Percentiles rank a stretch among this genome's conserved stretches.
phyloP scores from a whole-genome alignment of 2,329 filamentous ascomycete genomes.

The Hymenoscyphus repandus region DNA sequence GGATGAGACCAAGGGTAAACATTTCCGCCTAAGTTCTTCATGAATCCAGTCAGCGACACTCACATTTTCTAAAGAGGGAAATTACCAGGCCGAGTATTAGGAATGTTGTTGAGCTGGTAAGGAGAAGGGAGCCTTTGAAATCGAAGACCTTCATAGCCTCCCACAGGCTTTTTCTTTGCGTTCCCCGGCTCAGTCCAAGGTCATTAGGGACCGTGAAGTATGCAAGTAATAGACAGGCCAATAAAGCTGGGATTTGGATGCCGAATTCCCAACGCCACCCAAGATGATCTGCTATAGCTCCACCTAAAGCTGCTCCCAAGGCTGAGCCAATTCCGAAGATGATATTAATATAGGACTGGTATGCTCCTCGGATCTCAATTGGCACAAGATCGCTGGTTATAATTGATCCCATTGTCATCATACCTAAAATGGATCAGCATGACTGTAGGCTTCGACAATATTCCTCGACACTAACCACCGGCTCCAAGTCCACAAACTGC shows the following conservation, averaged over 20 bases:
- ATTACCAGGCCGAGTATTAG: conserved; percentile 54
- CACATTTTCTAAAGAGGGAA: not conserved
- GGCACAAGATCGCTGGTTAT: conserved; percentile 70
- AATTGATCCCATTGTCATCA: conserved; percentile 64
- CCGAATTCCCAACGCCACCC: conserved; percentile 73
- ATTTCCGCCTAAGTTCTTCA: conserved; percentile 57
- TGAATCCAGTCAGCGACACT: conserved; percentile 6
- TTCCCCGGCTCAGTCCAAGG: conserved; percentile 43
- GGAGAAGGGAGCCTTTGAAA: conserved; percentile 46
- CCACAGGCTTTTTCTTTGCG: conserved; percentile 38
- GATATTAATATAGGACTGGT: conserved; percentile 67
- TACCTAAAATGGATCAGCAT: conserved; percentile 35
- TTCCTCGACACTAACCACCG: conserved; percentile 34
- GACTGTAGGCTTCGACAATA: no score
- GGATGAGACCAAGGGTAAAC: conserved; percentile 58
- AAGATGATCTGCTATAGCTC: conserved; percentile 61
- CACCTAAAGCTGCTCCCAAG: conserved; percentile 63
- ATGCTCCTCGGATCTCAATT: conserved; percentile 59
- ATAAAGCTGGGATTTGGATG: conserved; percentile 50
- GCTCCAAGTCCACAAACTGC: conserved; percentile 69
- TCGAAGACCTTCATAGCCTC: conserved; percentile 54
- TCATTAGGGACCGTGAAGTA: conserved; percentile 44
- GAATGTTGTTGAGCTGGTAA: conserved; percentile 48
- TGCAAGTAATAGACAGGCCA: conserved; percentile 42
- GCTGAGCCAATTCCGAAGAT: conserved; percentile 54